Evolutionary conservation across 2,329 filamentous ascomycete species (phyloP), one percentile per base, ranked within the genome.

Genomic region (Fusarium chuoi): DNA sequence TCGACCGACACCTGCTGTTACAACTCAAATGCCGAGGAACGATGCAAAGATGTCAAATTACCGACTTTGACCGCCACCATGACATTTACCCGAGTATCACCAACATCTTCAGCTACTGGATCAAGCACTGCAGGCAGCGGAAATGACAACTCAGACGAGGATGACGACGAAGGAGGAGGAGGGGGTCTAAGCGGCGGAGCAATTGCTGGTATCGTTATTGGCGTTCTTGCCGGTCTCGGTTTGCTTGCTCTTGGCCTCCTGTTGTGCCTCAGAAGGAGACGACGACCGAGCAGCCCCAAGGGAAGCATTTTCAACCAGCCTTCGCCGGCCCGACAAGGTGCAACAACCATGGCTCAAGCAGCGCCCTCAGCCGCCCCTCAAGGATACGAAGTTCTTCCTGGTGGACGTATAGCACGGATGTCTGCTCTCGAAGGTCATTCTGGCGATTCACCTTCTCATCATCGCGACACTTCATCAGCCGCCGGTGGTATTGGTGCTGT

Each of bases 1-100:
- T 93, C 94, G 15, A 98, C 96, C 57, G 96, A 98, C 81, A 97
- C 95, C 7, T 99, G 96, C 85, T 99, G 96, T 82, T 92, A 95
- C 79, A 94, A 91, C 77, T 91, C 95, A 10, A 87, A 94, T 70
- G 91, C 92, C n/a, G 89, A 94, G 66, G 84, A 85, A 33, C 89
- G 91, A 72, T 99, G 96, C 81, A 84, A 89, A 56, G 89, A 89
- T 57, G 93, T 99, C n/a, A 86, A 89, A 33, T 85, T 99, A 12
- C 96, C 96, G 1, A 90, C 90, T 2, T 92, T 95, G 54, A 90
- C 91, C 20, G 89, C 92, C 17, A 91, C 91, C 15, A 89, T 95
- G 71, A 88, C 87, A 11, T 89, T 93, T 65, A 83, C 85, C 12
- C 86, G 22, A 86, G 85, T 3, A 79, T 42, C 51, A 44, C 72